Evolutionary conservation across 169 alveolate genomes (phyloP).

Genomic region (Blepharisma undulans): DNA sequence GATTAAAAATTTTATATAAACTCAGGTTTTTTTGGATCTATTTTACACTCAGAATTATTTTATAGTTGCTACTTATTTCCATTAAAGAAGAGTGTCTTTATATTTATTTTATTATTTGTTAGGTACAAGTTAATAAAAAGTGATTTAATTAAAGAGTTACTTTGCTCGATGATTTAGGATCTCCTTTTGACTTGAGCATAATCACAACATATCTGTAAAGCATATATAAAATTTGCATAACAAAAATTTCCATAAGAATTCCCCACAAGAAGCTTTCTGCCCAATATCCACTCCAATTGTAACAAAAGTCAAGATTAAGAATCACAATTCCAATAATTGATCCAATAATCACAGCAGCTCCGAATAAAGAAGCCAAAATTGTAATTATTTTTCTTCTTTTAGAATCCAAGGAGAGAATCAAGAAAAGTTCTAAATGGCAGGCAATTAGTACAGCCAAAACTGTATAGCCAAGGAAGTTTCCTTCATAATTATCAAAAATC

Average conservation of each 20-base stretch:
- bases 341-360: not conserved
- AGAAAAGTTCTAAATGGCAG: not conserved
- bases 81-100: no score
- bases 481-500: not conserved
- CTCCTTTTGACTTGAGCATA: not conserved
- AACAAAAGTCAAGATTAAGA: not conserved
- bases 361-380: not conserved
- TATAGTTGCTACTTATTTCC: no score
- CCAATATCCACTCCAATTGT: not conserved
- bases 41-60: no score
- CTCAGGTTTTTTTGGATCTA: no score
- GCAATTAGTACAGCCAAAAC: not conserved
- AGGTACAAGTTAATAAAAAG: no score
- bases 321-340: not conserved
- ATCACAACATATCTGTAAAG: not conserved
- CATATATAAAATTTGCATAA: not conserved
- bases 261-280: not conserved
- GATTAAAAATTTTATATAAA: no score
- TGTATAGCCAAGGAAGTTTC: not conserved
- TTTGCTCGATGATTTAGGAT: no score
- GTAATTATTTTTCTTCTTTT: not conserved
- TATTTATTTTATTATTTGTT: no score
- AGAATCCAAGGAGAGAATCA: not conserved
- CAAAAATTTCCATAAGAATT: not conserved
- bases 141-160: no score